Conservation (phyloP, 768 basidiomycete species). For the Rhizopogon vesiculosus region DNA sequence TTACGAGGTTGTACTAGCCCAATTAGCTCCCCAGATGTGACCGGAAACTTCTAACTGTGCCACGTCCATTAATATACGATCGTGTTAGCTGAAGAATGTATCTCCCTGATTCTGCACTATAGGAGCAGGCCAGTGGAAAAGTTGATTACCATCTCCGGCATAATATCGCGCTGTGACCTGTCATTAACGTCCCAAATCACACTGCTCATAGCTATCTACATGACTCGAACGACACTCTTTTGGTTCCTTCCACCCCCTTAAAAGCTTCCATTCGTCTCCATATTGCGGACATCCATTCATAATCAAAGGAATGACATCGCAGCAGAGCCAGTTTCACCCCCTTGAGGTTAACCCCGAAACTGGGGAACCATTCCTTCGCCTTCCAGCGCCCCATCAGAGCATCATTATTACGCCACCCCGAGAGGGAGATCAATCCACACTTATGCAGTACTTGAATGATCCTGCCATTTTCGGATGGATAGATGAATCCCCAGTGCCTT, state of each 20-base stretch:
- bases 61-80: too few species aligned
- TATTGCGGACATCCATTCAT: not conserved
- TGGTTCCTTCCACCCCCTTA: not conserved
- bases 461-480: constrained; percentile 36
- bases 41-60: too few species aligned
- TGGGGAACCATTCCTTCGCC: constrained; percentile 52
- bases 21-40: too few species aligned
- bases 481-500: constrained; percentile 49
- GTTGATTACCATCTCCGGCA: too few species aligned
- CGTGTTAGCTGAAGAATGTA: too few species aligned
- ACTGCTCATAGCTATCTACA: not conserved
- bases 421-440: constrained; percentile 32
- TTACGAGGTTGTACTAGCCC: too few species aligned
- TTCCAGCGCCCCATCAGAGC: constrained; percentile 43
- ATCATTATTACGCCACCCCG: constrained; percentile 62
- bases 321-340: constrained; percentile 27
- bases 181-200: too few species aligned
- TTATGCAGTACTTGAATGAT: constrained; percentile 46
- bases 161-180: too few species aligned
- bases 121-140: too few species aligned
- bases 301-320: not conserved
- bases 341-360: constrained; percentile 37
- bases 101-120: too few species aligned
- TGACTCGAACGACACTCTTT: not conserved
- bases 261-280: not conserved